These are phyloP conservation scores for Quercus gilva DNA, from an alignment of 306 rosid species.

Conservation along the genomic window DNA sequence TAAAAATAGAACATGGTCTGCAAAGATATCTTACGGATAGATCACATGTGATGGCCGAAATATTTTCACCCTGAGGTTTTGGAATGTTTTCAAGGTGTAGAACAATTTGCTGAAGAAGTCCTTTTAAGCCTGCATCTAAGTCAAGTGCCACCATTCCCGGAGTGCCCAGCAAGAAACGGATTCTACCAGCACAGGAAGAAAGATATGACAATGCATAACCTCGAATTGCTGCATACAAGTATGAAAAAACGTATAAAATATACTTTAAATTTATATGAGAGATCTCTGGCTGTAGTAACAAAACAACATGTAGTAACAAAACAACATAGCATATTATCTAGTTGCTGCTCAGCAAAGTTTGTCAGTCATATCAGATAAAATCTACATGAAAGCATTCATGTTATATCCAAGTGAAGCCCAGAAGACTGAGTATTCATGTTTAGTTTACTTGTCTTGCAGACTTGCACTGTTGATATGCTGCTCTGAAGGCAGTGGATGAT, in stretches of 20 bases:
- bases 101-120: slow-evolving; percentile 73
- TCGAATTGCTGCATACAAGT: slow-evolving; percentile 82
- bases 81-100: slow-evolving; percentile 90
- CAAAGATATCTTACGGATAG: slow-evolving; percentile 56
- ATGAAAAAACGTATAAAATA: slow-evolving; percentile 1
- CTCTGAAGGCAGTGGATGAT: not conserved
- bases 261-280: not conserved
- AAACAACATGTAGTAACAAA: not conserved
- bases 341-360: not conserved
- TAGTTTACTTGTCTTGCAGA: not conserved
- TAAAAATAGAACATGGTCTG: slow-evolving; percentile 8
- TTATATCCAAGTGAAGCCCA: not conserved
- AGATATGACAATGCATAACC: slow-evolving; percentile 94
- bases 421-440: not conserved
- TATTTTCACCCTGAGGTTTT: slow-evolving; percentile 89
- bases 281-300: not conserved
- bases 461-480: not conserved
- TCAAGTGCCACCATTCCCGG: slow-evolving; percentile 99
- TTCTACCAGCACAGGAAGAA: slow-evolving; percentile 91
- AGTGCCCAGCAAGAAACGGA: slow-evolving; percentile 85
- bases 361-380: not conserved
- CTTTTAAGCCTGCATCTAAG: slow-evolving; percentile 77
- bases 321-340: not conserved
- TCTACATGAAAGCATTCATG: not conserved
- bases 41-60: slow-evolving; percentile 85